Conservation (phyloP, 768 basidiomycete genomes). For the Trametes cubensis region DNA sequence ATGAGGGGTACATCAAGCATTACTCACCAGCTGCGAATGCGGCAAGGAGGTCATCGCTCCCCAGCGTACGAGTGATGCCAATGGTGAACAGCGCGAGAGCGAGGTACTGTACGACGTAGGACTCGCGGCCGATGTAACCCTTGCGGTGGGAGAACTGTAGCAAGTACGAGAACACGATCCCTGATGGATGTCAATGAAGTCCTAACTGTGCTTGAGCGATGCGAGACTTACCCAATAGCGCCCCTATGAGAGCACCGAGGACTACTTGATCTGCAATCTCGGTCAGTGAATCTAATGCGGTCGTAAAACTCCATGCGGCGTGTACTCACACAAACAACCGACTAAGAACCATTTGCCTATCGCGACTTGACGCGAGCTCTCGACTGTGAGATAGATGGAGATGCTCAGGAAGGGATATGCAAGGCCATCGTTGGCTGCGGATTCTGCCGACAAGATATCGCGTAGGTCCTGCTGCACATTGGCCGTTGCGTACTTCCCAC, state of each 20-base stretch:
- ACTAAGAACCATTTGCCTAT: slow-evolving; percentile 85
- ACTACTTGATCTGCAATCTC: slow-evolving; percentile 69
- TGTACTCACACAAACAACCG: slow-evolving; percentile 73
- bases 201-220: too few relatives aligned
- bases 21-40: slow-evolving; percentile 77
- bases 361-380: slow-evolving; percentile 61
- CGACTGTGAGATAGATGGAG: slow-evolving; percentile 82
- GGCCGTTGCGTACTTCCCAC: slow-evolving; percentile 67
- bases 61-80: slow-evolving; percentile 79
- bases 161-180: slow-evolving; percentile 66
- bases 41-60: slow-evolving; percentile 87
- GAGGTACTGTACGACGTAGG: slow-evolving; percentile 87
- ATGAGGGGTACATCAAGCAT: not conserved
- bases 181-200: slow-evolving; percentile 35
- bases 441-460: slow-evolving; percentile 82
- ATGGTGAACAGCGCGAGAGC: slow-evolving; percentile 72
- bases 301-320: not conserved
- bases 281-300: not conserved
- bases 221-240: slow-evolving; percentile 44
- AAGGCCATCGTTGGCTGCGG: slow-evolving; percentile 93
- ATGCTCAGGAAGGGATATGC: slow-evolving; percentile 92
- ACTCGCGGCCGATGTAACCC: slow-evolving; percentile 76
- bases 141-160: slow-evolving; percentile 71
- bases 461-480: slow-evolving; percentile 78
- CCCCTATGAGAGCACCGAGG: slow-evolving; percentile 75